Evolutionary conservation across 768 basidiomycete species (phyloP), one percentile per base, ranked within the genome.

Genomic region (Podaxis rugospora): DNA sequence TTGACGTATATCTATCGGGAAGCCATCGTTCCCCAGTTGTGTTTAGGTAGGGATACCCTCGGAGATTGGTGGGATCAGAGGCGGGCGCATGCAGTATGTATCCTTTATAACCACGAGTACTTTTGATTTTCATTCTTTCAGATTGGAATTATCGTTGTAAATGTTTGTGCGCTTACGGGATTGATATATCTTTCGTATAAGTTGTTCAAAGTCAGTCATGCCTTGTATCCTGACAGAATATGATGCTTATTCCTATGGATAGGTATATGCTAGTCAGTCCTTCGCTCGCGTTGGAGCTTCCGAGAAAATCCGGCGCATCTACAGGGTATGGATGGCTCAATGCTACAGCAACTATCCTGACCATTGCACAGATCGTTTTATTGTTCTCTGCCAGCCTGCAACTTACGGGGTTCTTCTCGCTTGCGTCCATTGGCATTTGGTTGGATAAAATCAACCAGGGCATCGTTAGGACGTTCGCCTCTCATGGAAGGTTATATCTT

Each of bases 251-350:
- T 65, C 57, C 28, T 32, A 25, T 3, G 49, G 10, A 39, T 28
- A 36, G 81, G 71, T 78, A 5, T 85, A 83, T 64, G 70, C 75
- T 13, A 73, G 65, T 2, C 75, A 77, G 63, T 76, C 78, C 1
- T 81, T 84, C 66, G 75, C 74, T 51, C 78, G 78, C 4, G 80
- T 85, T 44, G 83, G 82, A 16, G 77, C 82, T 16, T 76, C 80
- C 9, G 65, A 74, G 2, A 66, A 65, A 47, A 73, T 85, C 18
- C 75, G 76, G 63, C 71, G 75, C 18, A 68, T 83, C 28, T 82
- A 84, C 70, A 82, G 77, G 74, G 84, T 81, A 58, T 35, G 57
- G 14, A 7, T 5, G 9, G 11, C 35, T 10, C 23, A 18, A 14
- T 51, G 51, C 21, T 42, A 3, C 7, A 40, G n/a, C 36, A 21